Conservation (phyloP, 2,329 filamentous ascomycete genomes). For the Aspergillus fructus region DNA sequence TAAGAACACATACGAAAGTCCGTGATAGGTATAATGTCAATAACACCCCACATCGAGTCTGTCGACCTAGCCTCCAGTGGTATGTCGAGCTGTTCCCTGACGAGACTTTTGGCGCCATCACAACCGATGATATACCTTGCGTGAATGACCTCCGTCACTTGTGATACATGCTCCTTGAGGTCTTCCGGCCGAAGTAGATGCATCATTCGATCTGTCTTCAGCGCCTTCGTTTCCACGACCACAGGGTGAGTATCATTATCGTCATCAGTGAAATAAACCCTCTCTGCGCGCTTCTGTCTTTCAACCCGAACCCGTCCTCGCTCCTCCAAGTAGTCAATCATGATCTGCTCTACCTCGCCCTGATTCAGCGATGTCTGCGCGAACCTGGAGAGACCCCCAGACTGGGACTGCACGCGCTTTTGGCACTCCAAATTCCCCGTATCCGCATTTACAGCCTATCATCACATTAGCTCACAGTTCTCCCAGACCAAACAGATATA, state of each 20-base stretch:
- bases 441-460: constrained; percentile 5
- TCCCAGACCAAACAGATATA: neutral
- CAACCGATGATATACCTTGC: constrained; percentile 67
- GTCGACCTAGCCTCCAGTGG: constrained; percentile 56
- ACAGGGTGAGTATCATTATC: neutral
- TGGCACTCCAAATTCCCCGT: constrained; percentile 8
- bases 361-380: constrained; percentile 17
- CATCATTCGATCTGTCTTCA: neutral
- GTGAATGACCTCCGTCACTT: constrained; percentile 39
- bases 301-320: constrained; percentile 8
- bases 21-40: constrained; percentile 54
- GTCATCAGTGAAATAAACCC: neutral
- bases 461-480: neutral
- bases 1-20: constrained; percentile 18
- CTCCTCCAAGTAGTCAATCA: constrained; percentile 10
- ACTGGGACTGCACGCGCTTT: constrained; percentile 1
- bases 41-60: constrained; percentile 47
- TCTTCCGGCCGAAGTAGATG: neutral
- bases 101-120: constrained; percentile 69
- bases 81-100: constrained; percentile 57
- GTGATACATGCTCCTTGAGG: neutral
- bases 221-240: neutral
- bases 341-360: constrained; percentile 12
- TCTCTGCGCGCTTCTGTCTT: constrained; percentile 6
- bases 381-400: constrained; percentile 5